Evolutionary conservation across 176 grass and related monocot species (phyloP).

Genomic region (Ensete ventricosum): DNA sequence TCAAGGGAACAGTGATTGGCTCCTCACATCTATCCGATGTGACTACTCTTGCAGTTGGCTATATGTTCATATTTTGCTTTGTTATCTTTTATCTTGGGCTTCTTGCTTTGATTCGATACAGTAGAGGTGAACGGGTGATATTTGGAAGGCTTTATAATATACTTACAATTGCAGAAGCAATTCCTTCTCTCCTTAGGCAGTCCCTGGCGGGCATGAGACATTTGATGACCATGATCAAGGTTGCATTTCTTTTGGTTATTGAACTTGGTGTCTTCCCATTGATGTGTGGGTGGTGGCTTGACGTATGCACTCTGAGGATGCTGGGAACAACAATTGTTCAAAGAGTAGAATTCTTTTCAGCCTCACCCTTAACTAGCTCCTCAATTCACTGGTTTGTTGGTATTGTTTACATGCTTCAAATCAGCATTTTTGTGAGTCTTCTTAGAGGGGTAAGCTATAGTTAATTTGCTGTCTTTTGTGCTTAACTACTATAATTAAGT

Average conservation of each 20-base stretch:
- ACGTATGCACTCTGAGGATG: conserved; percentile 96
- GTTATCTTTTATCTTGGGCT: conserved; percentile 81
- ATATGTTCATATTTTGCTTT: conserved; percentile 67
- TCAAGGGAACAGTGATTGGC: conserved; percentile 45
- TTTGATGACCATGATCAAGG: conserved; percentile 95
- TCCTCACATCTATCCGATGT: conserved; percentile 89
- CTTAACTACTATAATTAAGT: not conserved
- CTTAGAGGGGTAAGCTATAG: conserved; percentile 77
- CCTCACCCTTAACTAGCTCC: conserved; percentile 80
- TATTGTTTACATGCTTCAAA: conserved; percentile 98
- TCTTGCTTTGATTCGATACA: conserved; percentile 80
- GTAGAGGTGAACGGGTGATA: conserved; percentile 69
- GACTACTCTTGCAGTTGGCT: conserved; percentile 87
- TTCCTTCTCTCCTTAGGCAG: conserved; percentile 86
- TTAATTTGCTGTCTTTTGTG: not conserved
- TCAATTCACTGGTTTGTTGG: conserved; percentile 97
- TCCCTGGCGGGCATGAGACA: conserved; percentile 83
- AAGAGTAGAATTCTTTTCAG: conserved; percentile 86
- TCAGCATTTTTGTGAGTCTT: conserved; percentile 97
- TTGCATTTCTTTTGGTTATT: conserved; percentile 93
- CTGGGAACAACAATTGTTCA: conserved; percentile 80
- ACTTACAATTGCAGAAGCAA: conserved; percentile 63
- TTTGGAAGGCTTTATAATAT: conserved; percentile 87
- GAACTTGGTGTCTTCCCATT: conserved; percentile 97
- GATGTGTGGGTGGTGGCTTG: conserved; percentile 99